phyloP scores from a whole-genome alignment of 306 rosid species.

The Senna siamea region DNA sequence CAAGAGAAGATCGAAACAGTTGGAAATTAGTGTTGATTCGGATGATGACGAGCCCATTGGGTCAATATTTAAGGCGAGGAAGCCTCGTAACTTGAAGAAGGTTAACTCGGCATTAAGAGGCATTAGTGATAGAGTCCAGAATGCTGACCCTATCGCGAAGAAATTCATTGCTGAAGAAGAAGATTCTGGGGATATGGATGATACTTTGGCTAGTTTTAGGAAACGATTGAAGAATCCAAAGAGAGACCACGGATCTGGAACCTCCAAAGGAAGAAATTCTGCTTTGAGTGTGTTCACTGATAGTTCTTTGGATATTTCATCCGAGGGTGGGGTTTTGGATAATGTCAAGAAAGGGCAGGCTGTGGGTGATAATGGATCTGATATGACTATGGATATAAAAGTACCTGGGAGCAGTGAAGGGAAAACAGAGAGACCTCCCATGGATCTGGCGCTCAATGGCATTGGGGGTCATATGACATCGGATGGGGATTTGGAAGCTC shows the following conservation, averaged over 20 bases:
- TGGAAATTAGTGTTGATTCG: constrained; percentile 58
- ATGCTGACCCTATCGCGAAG: constrained; percentile 39
- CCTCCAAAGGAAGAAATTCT: constrained; percentile 46
- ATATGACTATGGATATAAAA: not conserved
- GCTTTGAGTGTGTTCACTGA: constrained; percentile 46
- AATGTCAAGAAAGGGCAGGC: not conserved
- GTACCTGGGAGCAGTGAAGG: not conserved
- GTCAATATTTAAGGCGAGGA: constrained; percentile 70
- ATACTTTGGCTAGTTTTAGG: constrained; percentile 90
- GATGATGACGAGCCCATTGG: constrained; percentile 90
- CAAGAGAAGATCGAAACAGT: constrained; percentile 62
- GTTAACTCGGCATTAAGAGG: constrained; percentile 45
- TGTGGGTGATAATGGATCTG: constrained; percentile 25
- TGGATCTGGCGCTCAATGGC: constrained; percentile 2
- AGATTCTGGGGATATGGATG: constrained; percentile 80
- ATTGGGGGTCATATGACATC: constrained; percentile 10
- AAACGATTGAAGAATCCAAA: constrained; percentile 93
- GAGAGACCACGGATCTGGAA: constrained; percentile 65
- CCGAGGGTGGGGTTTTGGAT: not conserved
- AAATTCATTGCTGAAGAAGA: constrained; percentile 41
- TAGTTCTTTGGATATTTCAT: constrained; percentile 37
- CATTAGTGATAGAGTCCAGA: constrained; percentile 49
- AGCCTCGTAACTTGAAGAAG: constrained; percentile 61
- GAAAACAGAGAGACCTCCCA: not conserved
- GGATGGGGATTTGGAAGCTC: constrained; percentile 7